Evolutionary conservation across 192 early-diverging fungal species (phyloP).

Genomic region (Podila verticillata): DNA sequence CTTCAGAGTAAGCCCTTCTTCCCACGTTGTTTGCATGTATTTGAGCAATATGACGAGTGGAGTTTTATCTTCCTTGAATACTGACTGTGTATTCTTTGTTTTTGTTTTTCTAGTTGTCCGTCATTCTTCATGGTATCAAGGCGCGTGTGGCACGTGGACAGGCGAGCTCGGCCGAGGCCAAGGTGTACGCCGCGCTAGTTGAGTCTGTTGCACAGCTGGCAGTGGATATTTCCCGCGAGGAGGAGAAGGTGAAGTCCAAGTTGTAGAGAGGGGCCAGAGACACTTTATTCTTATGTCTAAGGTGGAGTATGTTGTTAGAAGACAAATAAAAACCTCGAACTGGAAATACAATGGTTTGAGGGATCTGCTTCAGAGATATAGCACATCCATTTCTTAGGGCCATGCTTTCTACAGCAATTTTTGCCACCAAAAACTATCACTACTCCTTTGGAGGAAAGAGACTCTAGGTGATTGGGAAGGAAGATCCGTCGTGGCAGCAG

Average conservation of each 20-base stretch:
- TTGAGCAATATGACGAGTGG: not conserved
- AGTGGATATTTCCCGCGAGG: conserved; percentile 69
- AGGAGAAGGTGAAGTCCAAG: conserved; percentile 47
- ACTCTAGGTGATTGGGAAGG: too few relatives aligned
- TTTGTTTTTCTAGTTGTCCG: conserved; percentile 59
- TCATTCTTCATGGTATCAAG: conserved; percentile 91
- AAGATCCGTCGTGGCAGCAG: too few relatives aligned
- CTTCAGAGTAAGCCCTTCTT: conserved; percentile 72
- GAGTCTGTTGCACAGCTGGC: conserved; percentile 60
- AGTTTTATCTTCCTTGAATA: conserved; percentile 4
- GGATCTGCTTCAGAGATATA: too few relatives aligned
- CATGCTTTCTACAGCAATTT: too few relatives aligned
- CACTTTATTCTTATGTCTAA: not conserved
- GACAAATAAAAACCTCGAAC: too few relatives aligned
- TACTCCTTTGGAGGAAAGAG: too few relatives aligned
- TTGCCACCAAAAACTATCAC: too few relatives aligned
- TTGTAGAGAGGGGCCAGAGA: conserved; percentile 33
- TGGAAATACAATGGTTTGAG: too few relatives aligned
- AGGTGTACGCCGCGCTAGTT: conserved; percentile 54
- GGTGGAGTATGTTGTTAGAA: too few relatives aligned
- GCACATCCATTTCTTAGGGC: too few relatives aligned
- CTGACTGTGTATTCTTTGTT: not conserved
- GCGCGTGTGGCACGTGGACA: conserved; percentile 88
- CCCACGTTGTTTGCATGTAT: not conserved
- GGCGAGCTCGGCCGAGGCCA: conserved; percentile 78